Evolutionary conservation across 164 flowering plant species (phyloP).

Genomic region (Nelumbo lutea): DNA sequence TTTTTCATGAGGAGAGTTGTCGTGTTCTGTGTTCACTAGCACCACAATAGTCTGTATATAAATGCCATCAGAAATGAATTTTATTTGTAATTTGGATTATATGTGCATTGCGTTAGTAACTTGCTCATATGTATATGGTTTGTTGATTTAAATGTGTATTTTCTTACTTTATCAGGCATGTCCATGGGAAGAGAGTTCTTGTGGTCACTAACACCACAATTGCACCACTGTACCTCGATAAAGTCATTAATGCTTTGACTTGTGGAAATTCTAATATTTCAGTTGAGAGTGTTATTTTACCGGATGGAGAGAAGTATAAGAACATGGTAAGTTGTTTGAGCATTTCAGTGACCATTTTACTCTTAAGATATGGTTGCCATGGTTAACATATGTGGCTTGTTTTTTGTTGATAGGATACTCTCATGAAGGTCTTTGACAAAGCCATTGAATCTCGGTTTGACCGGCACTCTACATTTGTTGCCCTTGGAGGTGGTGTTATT

Average conservation of each 20-base stretch:
- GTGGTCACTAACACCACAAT: constrained; percentile 85
- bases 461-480: constrained; percentile 85
- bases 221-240: constrained; percentile 81
- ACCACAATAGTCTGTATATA: no score
- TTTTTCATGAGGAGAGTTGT: no score
- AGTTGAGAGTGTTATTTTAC: constrained; percentile 81
- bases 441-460: constrained; percentile 94
- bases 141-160: background rate
- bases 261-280: constrained; percentile 71
- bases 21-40: no score
- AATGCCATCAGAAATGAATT: no score
- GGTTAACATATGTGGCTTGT: background rate
- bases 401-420: constrained; percentile 52
- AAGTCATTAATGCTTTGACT: constrained; percentile 70
- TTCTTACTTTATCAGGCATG: constrained; percentile 52
- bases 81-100: no score
- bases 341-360: background rate
- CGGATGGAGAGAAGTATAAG: constrained; percentile 96
- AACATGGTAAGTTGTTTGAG: constrained; percentile 56
- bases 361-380: background rate
- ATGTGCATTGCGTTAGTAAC: background rate
- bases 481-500: constrained; percentile 98
- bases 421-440: constrained; percentile 94
- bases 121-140: background rate
- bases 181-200: constrained; percentile 94